Evolutionary conservation across 106 monocot genomes (phyloP).

Genomic region (Acorus gramineus): DNA sequence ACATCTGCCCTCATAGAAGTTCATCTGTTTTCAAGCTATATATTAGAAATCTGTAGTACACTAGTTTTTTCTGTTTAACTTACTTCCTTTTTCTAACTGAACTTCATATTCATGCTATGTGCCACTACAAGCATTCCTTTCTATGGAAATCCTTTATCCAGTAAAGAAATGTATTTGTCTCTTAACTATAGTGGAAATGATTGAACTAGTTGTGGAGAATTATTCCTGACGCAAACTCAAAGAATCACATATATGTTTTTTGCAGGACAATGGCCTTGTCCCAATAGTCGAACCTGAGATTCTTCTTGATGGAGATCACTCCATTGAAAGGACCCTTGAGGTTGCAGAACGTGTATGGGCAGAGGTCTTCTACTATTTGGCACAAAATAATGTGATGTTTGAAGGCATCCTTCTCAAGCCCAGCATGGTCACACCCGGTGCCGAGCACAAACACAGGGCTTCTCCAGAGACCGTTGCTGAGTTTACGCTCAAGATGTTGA

Average conservation of each 20-base stretch:
- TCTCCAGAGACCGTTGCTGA: conserved; percentile 77
- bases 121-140: too few species aligned
- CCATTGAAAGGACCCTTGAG: conserved; percentile 83
- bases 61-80: too few species aligned
- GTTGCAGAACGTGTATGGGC: conserved; percentile 92
- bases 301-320: conserved; percentile 87
- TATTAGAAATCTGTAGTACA: too few species aligned
- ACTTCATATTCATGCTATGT: too few species aligned
- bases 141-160: too few species aligned
- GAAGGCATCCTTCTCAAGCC: conserved; percentile 92
- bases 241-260: background rate
- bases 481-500: conserved; percentile 61
- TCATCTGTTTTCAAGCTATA: too few species aligned
- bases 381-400: conserved; percentile 77
- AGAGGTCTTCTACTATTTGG: conserved; percentile 80
- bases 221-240: too few species aligned
- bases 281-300: conserved; percentile 98
- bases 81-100: too few species aligned
- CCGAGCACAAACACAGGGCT: conserved; percentile 82
- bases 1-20: too few species aligned
- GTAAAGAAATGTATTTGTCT: too few species aligned
- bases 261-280: conserved; percentile 92
- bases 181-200: too few species aligned
- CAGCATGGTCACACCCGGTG: conserved; percentile 96
- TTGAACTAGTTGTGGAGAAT: too few species aligned